Evolutionary conservation across 441 rosid genomes (phyloP).

Genomic region (Erodium texanum): DNA sequence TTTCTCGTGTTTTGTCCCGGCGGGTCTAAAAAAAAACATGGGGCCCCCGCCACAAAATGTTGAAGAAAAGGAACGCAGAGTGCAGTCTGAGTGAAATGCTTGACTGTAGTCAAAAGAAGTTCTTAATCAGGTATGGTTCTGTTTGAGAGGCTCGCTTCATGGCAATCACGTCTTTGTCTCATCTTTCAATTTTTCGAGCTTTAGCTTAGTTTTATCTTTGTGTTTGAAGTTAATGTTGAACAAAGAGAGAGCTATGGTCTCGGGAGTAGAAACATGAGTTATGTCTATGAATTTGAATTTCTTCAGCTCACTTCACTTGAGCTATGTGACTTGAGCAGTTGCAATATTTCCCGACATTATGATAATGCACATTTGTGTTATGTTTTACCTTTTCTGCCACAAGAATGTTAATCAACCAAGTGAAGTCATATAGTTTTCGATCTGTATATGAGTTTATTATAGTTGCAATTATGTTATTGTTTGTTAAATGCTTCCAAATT

Average conservation of each 20-base stretch:
- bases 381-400: too few species aligned
- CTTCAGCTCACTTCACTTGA: not conserved
- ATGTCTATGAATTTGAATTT: not conserved
- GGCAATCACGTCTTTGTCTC: too few species aligned
- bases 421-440: too few species aligned
- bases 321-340: too few species aligned
- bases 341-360: too few species aligned
- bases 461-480: too few species aligned
- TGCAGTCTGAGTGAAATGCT: not conserved
- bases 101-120: not conserved
- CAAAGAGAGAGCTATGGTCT: not conserved
- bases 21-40: not conserved
- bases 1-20: too few species aligned
- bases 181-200: not conserved
- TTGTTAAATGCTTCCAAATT: too few species aligned
- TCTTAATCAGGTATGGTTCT: not conserved
- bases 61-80: not conserved
- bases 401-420: too few species aligned
- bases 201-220: not conserved
- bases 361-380: too few species aligned
- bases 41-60: not conserved
- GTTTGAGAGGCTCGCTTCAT: not conserved
- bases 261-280: not conserved
- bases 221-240: too few species aligned
- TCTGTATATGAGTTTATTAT: too few species aligned